These are phyloP conservation scores for Calycina herbarum DNA, from an alignment of 2,329 filamentous ascomycete species.

Conservation along the genomic window DNA sequence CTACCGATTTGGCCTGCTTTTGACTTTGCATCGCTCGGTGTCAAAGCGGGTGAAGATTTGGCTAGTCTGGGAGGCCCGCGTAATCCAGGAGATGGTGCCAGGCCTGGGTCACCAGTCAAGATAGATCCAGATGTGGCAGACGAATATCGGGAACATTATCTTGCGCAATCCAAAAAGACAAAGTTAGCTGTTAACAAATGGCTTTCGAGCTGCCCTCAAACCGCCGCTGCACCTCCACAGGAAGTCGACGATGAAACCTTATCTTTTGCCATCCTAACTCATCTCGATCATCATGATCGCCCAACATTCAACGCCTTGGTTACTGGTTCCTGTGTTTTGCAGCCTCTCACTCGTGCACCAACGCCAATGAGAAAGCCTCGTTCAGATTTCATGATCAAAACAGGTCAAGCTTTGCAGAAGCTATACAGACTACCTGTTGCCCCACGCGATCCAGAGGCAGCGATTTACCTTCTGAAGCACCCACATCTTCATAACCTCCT, in stretches of 20 bases:
- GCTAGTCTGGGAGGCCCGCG: conserved; percentile 51
- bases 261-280: conserved; percentile 89
- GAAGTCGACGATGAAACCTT: conserved; percentile 94
- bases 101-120: conserved; percentile 64
- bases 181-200: conserved; percentile 88
- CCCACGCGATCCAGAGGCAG: conserved; percentile 83
- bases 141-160: conserved; percentile 88
- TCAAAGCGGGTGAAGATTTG: conserved; percentile 59
- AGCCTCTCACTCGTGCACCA: conserved; percentile 60
- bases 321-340: conserved; percentile 55
- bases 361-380: conserved; percentile 66
- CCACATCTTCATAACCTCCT: conserved; percentile 81
- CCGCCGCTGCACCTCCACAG: conserved; percentile 70
- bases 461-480: conserved; percentile 83
- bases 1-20: conserved; percentile 89
- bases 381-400: conserved; percentile 74
- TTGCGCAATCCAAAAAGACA: conserved; percentile 89
- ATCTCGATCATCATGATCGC: conserved; percentile 72
- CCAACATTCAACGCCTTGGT: conserved; percentile 82
- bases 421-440: conserved; percentile 73
- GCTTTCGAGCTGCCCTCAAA: conserved; percentile 76
- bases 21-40: conserved; percentile 63
- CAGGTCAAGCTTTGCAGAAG: conserved; percentile 76
- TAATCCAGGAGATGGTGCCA: conserved; percentile 58
- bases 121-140: conserved; percentile 93